Conservation (phyloP, 139 green algal genomes). For the Deuterostichococcus epilithicus region DNA sequence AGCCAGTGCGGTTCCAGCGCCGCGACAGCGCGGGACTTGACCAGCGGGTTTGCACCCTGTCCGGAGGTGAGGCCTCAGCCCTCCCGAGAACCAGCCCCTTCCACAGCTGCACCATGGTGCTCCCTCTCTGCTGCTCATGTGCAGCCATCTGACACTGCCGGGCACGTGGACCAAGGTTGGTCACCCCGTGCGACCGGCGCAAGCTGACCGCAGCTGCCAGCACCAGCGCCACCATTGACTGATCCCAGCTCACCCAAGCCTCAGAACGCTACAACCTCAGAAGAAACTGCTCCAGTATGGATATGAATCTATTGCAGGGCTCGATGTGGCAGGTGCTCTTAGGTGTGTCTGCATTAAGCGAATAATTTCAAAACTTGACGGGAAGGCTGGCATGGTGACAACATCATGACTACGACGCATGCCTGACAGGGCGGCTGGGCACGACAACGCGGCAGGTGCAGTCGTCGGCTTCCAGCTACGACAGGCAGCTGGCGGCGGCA, state of each 20-base stretch:
- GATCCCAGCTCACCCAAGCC: too few species aligned
- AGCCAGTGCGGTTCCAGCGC: background rate
- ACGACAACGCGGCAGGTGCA: conserved; percentile 33
- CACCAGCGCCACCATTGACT: too few species aligned
- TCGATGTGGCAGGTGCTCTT: background rate
- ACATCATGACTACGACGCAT: background rate
- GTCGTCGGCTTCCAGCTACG: conserved; percentile 47
- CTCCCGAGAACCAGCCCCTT: background rate
- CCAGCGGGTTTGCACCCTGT: background rate
- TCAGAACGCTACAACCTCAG: too few species aligned
- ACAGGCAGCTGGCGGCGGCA: conserved; percentile 40
- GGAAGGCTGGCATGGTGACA: background rate
- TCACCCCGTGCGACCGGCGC: too few species aligned
- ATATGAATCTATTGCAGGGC: background rate
- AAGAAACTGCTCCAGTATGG: too few species aligned
- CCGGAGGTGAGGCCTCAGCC: background rate
- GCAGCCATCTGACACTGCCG: too few species aligned
- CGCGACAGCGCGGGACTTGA: background rate
- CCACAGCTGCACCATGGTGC: background rate
- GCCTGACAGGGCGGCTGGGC: conserved; percentile 18
- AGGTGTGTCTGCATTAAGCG: background rate
- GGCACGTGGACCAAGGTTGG: too few species aligned
- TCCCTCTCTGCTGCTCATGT: too few species aligned
- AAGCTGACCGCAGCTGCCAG: too few species aligned
- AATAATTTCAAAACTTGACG: background rate